phyloP scores from a whole-genome alignment of 2,329 filamentous ascomycete species.

The Rhynchosporium secalis region DNA sequence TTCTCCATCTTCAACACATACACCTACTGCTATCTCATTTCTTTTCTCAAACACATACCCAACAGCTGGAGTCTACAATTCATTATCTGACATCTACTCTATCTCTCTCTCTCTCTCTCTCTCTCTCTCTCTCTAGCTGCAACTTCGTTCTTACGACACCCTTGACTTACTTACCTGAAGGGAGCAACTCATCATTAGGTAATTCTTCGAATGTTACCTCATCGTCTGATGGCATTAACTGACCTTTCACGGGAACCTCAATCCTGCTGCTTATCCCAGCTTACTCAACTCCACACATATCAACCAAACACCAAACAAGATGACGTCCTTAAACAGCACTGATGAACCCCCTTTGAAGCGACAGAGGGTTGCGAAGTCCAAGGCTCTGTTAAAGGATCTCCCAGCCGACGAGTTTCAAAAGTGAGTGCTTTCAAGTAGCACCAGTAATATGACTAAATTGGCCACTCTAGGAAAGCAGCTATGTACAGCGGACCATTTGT shows the following conservation, averaged over 20 bases:
- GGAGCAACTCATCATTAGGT: neutral
- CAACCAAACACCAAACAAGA: neutral
- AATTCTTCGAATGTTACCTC: neutral
- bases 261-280: neutral
- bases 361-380: constrained; percentile 2
- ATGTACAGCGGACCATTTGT: constrained; percentile 15
- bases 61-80: neutral
- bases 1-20: neutral
- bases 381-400: constrained; percentile 13
- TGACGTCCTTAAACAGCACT: neutral
- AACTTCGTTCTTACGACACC: neutral
- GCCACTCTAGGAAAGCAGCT: neutral
- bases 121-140: neutral
- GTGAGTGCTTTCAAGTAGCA: neutral
- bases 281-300: neutral
- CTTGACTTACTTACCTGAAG: neutral
- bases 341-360: neutral
- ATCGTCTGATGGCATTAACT: neutral
- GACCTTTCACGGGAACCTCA: neutral
- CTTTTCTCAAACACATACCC: neutral
- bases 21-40: neutral
- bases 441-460: neutral
- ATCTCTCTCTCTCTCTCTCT: neutral
- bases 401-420: constrained; percentile 9
- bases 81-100: neutral